Conservation (phyloP, 306 rosid species). For the Cucumis hystrix region DNA sequence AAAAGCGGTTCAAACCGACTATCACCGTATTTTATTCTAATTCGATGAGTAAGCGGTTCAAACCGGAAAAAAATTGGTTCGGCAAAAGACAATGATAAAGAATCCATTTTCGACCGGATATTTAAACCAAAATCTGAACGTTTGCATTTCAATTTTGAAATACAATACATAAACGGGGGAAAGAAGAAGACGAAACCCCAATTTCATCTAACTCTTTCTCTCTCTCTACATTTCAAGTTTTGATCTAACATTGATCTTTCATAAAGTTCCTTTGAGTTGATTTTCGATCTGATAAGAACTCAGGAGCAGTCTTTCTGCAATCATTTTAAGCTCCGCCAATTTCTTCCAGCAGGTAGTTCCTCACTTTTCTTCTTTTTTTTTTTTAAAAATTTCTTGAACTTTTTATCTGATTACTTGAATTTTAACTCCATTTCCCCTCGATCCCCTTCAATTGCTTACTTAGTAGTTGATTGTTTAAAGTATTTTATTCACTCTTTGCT, state of each 20-base stretch:
- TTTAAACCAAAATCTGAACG: neutral
- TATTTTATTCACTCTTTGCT: neutral
- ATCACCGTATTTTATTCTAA: no score
- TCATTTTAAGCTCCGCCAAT: neutral
- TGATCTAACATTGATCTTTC: neutral
- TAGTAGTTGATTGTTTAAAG: neutral
- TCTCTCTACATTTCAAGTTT: neutral
- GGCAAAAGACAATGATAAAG: no score
- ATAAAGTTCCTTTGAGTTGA: neutral
- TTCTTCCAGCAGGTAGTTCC: neutral
- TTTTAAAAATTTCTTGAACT: neutral
- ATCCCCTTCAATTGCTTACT: neutral
- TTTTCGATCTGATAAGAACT: neutral
- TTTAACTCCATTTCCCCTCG: neutral
- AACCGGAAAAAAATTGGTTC: no score
- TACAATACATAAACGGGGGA: neutral
- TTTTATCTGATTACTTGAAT: neutral
- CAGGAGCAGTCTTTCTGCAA: neutral
- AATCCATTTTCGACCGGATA: no score
- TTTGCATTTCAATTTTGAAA: neutral
- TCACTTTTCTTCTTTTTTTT: neutral
- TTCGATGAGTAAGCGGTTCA: no score
- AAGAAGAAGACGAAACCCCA: neutral
- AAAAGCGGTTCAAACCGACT: no score
- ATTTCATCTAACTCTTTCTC: neutral